Evolutionary conservation across 192 early-diverging fungal genomes (phyloP), one percentile per base, ranked within the genome.

Genomic region (Backusella macrospora): DNA sequence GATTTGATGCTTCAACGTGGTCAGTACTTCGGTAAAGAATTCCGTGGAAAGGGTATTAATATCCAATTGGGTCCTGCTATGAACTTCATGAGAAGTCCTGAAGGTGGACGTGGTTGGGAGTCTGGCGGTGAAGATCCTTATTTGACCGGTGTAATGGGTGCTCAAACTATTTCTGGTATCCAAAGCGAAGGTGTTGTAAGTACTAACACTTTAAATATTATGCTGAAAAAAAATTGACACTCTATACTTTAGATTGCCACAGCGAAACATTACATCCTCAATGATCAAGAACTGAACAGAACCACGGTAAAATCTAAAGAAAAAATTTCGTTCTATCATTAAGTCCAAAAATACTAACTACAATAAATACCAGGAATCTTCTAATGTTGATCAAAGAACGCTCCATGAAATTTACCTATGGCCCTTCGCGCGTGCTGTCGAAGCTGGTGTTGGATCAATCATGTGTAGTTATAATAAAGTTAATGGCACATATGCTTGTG

Each of bases 401-500:
- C 47, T 92, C 14, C 88, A 86, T 49, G 89, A 90, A 72, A 67
- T 90, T 23, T 89, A 90, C 69, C 62, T 88, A 9, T 76, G 68
- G 42, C 86, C 89, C 14, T 90, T 91, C 67, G 76, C 85, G 46
- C 84, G 78, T 16, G 73, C 72, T 43, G 65, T 83, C 16, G 87
- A 84, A 34, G 85, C 81, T 70, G 90, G 86, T 40, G 81, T 82
- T 29, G 86, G 71, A 62, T 75, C 87, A 12, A 63, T 90, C 48
- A 90, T 90, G 89, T 87, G 89, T 66, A 18, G 81, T 5, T 90
- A 90, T 79, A 91, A 91, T 71, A 18, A 45, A 16, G 13, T 91
- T 21, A 89, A 91, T 75, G 74, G 77, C 39, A 76, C 77, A 13
- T 79, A 84, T 55, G 80, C 86, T 7, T 90, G 90, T 74, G 76